Evolutionary conservation across 371 early-diverging fungal genomes (phyloP).

Genomic region (Mortierella sp.): DNA sequence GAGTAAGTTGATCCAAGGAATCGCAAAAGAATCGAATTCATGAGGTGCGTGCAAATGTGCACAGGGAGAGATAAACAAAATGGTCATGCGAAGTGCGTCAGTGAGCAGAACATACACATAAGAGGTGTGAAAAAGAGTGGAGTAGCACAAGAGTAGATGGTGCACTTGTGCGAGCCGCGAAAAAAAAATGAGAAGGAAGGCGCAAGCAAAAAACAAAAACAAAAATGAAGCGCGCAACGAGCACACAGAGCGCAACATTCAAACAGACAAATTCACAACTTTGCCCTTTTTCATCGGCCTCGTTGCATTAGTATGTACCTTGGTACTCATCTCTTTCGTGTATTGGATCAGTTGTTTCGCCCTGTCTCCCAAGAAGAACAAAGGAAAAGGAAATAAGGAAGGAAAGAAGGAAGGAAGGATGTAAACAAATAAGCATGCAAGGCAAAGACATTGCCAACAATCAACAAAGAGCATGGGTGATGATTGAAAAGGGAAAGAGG

Average conservation of each 20-base stretch:
- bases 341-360: neutral
- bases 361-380: neutral
- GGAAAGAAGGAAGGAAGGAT: neutral
- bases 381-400: constrained; percentile 1
- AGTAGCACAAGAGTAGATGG: constrained; percentile 2
- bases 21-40: neutral
- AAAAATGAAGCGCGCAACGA: neutral
- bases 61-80: neutral
- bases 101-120: neutral
- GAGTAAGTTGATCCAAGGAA: neutral
- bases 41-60: neutral
- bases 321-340: neutral
- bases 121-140: neutral
- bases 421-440: constrained; percentile 12
- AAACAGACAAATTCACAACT: neutral
- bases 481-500: constrained; percentile 9
- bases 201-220: neutral
- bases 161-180: neutral
- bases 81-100: neutral
- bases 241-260: neutral
- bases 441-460: neutral
- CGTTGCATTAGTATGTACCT: neutral
- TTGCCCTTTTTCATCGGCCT: too few species aligned
- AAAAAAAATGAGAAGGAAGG: neutral
- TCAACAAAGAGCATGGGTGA: neutral